These are phyloP conservation scores for Penicillium nordicum DNA, from an alignment of 2,329 filamentous ascomycete genomes.

Conservation along the genomic window DNA sequence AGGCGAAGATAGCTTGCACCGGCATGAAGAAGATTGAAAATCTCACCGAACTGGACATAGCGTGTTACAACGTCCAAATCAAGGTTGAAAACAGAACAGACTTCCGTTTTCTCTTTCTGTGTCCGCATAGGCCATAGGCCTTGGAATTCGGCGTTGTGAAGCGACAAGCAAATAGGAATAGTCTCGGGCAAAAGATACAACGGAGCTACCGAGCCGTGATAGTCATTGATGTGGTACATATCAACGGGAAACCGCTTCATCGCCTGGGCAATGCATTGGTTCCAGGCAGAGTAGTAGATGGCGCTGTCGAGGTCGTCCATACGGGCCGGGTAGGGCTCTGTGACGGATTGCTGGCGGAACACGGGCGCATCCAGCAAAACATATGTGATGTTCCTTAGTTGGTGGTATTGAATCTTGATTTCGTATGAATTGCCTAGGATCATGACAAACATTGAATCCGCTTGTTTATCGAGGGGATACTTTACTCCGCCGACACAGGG, in stretches of 20 bases:
- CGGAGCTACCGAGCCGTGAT: slow-evolving; percentile 61
- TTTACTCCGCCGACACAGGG: slow-evolving; percentile 62
- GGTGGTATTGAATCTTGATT: slow-evolving; percentile 62
- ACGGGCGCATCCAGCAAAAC: slow-evolving; percentile 65
- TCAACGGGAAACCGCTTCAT: slow-evolving; percentile 62
- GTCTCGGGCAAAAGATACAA: slow-evolving; percentile 62
- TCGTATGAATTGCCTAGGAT: slow-evolving; percentile 60
- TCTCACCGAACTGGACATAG: slow-evolving; percentile 66
- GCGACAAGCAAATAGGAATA: slow-evolving; percentile 60
- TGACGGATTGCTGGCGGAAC: slow-evolving; percentile 61
- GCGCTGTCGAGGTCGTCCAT: slow-evolving; percentile 69
- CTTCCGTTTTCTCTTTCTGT: slow-evolving; percentile 59
- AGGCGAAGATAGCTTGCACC: slow-evolving; percentile 63
- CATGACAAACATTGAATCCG: slow-evolving; percentile 60
- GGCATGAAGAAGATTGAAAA: slow-evolving; percentile 67
- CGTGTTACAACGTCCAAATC: slow-evolving; percentile 54
- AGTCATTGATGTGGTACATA: slow-evolving; percentile 66
- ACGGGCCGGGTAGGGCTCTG: slow-evolving; percentile 62
- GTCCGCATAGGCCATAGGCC: slow-evolving; percentile 66
- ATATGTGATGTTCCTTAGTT: slow-evolving; percentile 63
- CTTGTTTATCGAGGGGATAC: slow-evolving; percentile 58
- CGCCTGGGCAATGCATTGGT: slow-evolving; percentile 64
- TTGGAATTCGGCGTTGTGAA: slow-evolving; percentile 69
- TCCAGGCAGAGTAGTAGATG: slow-evolving; percentile 68
- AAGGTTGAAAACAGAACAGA: slow-evolving; percentile 64